Percentiles rank a stretch among this genome's conserved stretches.
Evolutionary conservation across 352 stramenopile species (phyloP).

Genomic region (Pythium coloratum): DNA sequence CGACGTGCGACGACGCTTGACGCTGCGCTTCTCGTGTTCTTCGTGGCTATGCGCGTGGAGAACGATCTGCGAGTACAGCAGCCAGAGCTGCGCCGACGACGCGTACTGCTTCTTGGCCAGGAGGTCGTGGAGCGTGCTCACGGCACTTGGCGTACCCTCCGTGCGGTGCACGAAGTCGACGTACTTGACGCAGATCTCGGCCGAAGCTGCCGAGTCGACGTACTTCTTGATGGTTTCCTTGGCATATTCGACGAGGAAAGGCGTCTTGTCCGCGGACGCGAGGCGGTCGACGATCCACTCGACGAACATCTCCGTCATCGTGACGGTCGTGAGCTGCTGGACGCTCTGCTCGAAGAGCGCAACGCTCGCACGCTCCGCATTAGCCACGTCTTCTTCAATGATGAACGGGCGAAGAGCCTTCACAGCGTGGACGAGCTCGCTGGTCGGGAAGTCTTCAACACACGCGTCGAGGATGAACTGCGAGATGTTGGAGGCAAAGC

Average conservation of each 20-base stretch:
- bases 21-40: constrained; percentile 21
- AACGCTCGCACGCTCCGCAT: constrained; percentile 51
- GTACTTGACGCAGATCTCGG: constrained; percentile 47
- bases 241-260: constrained; percentile 56
- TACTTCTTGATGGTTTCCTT: constrained; percentile 57
- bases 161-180: constrained; percentile 77
- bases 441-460: constrained; percentile 52
- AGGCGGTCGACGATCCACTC: constrained; percentile 65
- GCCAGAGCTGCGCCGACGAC: constrained; percentile 43
- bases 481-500: constrained; percentile 62
- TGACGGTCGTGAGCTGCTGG: constrained; percentile 35
- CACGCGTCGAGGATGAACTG: constrained; percentile 72
- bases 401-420: constrained; percentile 57
- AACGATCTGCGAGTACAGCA: constrained; percentile 73
- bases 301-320: constrained; percentile 65
- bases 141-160: constrained; percentile 45
- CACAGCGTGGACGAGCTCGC: constrained; percentile 53
- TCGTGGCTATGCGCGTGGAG: constrained; percentile 42
- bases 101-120: constrained; percentile 32
- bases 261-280: constrained; percentile 38
- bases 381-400: constrained; percentile 35
- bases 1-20: constrained; percentile 57
- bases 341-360: constrained; percentile 66
- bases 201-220: constrained; percentile 20
- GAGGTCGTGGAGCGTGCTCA: constrained; percentile 45